Base-by-base conservation (phyloP, 495 filamentous ascomycete species). In the Mytilinidion resinicola region DNA sequence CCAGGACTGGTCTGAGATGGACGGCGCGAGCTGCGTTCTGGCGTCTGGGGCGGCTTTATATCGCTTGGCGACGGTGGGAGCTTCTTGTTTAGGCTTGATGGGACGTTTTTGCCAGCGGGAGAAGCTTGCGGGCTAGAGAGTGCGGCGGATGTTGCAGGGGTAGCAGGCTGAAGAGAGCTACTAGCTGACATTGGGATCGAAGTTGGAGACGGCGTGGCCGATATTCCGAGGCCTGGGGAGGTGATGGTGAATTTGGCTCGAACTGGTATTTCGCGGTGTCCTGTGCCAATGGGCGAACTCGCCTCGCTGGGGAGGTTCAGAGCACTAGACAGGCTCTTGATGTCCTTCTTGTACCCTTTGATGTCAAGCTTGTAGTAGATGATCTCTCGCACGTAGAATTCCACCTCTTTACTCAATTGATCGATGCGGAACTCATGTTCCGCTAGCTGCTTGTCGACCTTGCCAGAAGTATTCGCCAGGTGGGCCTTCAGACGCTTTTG, bases 351-450 rank as follows among this genome's bases (percentile, higher is more conserved):
- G 43, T 63, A 67, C 7, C 64, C 60, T 42, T 59, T 63, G 48
- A 63, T 57, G 55, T 67, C 64, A 6, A 63, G 64, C 51, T 63
- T 67, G 57, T 60, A 67, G 54, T 60, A 63, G 21, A 67, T 61
- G 19, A 67, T 67, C 54, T 67, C 64, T 38, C 60, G 60, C 10
- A 67, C 64, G 38, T 63, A 67, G 51, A 60, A 67, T 34, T 67
- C 60, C 5, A 60, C 55, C 39, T 67, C 64, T 33, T 55, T 63
- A 21, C 41, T 57, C 46, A 63, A 46, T 44, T 55, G 55, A 4
- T 54, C 56, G 9, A 52, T 20, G 9, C 10, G 14, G 9, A 51
- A n/a, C 42, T 65, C 57, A 17, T 35, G 30, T 19, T 34, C 25
- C 6, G 33, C 48, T 1, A 43, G 12, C 34, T 9, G 30, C 11